Evolutionary conservation across 225 moss, liverwort and hornwort genomes (phyloP).

Genomic region (Marchantia polymorpha): DNA sequence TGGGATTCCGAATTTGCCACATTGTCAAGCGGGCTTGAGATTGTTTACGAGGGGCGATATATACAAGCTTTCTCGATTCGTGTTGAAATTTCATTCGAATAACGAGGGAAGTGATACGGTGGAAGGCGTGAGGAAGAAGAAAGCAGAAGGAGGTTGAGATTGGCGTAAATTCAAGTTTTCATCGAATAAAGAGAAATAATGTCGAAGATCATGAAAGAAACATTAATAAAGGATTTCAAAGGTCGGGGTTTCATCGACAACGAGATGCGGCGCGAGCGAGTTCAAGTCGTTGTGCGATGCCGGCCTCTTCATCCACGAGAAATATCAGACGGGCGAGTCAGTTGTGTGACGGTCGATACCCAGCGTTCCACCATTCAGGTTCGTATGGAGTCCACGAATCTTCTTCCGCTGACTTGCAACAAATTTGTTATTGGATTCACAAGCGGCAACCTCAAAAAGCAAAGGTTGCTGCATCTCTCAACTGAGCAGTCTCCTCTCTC

Average conservation of each 20-base stretch:
- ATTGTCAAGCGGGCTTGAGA: too few species aligned
- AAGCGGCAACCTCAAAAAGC: too few species aligned
- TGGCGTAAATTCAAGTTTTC: background rate
- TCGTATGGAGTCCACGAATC: background rate
- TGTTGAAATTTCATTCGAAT: too few species aligned
- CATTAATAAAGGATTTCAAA: conserved; percentile 13
- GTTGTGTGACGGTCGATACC: conserved; percentile 70
- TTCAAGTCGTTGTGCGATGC: conserved; percentile 94
- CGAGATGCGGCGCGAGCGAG: conserved; percentile 61
- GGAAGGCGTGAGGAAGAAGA: background rate
- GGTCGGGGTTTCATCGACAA: conserved; percentile 19
- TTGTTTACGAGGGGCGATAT: too few species aligned
- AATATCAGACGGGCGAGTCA: conserved; percentile 56
- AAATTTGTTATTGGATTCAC: too few species aligned
- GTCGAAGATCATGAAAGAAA: conserved; percentile 24
- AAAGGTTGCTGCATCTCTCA: too few species aligned
- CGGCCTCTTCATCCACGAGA: conserved; percentile 78
- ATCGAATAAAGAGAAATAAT: background rate
- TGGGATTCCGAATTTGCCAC: too few species aligned
- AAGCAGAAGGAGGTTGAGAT: background rate
- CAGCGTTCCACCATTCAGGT: conserved; percentile 60
- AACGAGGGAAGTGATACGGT: too few species aligned
- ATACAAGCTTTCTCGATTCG: too few species aligned
- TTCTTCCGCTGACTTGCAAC: too few species aligned
- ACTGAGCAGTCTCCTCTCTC: too few species aligned